Evolutionary conservation across 805 yeast species (phyloP).

Genomic region (Saccharomycodes ludwigii): DNA sequence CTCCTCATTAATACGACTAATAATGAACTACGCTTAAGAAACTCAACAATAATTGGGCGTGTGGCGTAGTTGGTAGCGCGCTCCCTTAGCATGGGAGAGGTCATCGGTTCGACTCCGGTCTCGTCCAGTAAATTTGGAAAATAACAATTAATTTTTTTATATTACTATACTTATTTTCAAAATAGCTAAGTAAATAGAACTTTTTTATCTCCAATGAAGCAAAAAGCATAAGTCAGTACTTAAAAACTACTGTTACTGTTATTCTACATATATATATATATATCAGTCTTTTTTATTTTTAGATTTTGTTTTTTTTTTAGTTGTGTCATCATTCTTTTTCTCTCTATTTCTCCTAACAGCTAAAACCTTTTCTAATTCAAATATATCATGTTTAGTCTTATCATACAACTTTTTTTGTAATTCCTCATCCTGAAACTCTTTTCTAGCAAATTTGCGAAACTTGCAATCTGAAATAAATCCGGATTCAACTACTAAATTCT

Average conservation of each 20-base stretch:
- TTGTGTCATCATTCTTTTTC: constrained; percentile 9
- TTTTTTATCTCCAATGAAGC: too few relatives aligned
- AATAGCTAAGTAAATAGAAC: too few relatives aligned
- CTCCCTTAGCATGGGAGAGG: constrained; percentile 72
- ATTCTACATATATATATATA: constrained; percentile 1
- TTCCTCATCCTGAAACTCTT: constrained; percentile 50
- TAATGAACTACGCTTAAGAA: too few relatives aligned
- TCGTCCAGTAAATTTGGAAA: too few relatives aligned
- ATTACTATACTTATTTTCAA: too few relatives aligned
- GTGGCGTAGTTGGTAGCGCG: constrained; percentile 81
- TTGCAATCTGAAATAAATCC: constrained; percentile 68
- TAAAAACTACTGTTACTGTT: too few relatives aligned
- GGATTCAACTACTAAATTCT: too few relatives aligned
- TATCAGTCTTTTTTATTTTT: constrained; percentile 4
- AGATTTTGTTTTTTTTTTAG: neutral
- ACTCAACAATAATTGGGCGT: constrained; percentile 44
- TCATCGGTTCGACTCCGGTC: constrained; percentile 71
- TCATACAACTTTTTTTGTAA: constrained; percentile 51
- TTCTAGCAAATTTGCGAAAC: constrained; percentile 40
- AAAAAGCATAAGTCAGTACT: too few relatives aligned
- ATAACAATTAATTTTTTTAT: too few relatives aligned
- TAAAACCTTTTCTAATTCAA: constrained; percentile 51
- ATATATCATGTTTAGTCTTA: constrained; percentile 46
- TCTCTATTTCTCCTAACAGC: constrained; percentile 51
- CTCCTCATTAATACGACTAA: too few relatives aligned